phyloP scores from a whole-genome alignment of 2,329 filamentous ascomycete genomes.

The Ophiostoma triangulosporum region DNA sequence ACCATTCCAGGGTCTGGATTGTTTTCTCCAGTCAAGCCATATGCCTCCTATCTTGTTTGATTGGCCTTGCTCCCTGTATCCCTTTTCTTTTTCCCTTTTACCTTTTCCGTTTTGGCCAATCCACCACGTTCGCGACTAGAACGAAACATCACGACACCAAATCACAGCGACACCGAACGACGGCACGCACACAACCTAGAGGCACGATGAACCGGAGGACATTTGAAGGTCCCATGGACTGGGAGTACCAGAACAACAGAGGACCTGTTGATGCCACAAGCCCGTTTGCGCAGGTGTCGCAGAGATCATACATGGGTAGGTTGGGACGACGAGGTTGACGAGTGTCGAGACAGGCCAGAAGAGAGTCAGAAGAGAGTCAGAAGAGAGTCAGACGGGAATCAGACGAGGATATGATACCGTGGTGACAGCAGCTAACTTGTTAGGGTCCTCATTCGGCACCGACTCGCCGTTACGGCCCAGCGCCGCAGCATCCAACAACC shows the following conservation, averaged over 20 bases:
- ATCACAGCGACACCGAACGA: not conserved
- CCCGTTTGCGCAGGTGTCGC: conserved; percentile 43
- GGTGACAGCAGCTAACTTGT: conserved; percentile 2
- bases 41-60: too few relatives aligned
- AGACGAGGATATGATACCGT: too few relatives aligned
- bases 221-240: conserved; percentile 51
- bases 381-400: not conserved
- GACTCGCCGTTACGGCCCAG: conserved; percentile 15
- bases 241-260: conserved; percentile 45
- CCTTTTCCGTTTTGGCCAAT: not conserved
- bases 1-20: not conserved
- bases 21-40: not conserved
- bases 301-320: conserved; percentile 29
- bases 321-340: conserved; percentile 6
- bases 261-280: conserved; percentile 47
- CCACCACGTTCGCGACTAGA: not conserved
- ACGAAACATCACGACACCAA: not conserved
- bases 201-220: conserved; percentile 32
- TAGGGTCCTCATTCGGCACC: conserved; percentile 15
- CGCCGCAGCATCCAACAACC: conserved; percentile 13
- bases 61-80: not conserved
- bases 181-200: not conserved
- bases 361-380: not conserved
- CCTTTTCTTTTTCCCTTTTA: not conserved
- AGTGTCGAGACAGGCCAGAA: not conserved